Evolutionary conservation across 169 alveolate species (phyloP).

Genomic region (Plasmodium vinckei): DNA sequence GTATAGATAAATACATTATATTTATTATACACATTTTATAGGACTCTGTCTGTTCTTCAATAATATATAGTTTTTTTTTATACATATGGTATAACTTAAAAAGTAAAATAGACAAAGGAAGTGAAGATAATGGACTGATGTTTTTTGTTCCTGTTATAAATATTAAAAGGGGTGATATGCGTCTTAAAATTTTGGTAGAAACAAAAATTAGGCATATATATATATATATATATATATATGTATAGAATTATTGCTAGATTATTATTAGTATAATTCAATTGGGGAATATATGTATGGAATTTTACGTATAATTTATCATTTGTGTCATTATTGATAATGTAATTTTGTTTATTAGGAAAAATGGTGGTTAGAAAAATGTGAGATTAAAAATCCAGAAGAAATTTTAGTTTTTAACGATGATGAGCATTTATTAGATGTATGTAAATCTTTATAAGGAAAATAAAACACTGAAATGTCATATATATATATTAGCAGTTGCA

Average conservation of each 20-base stretch:
- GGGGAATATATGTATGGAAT: neutral
- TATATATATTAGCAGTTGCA: slow-evolving; percentile 5
- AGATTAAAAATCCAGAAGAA: slow-evolving; percentile 43
- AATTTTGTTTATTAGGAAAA: slow-evolving; percentile 32
- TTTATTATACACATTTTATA: slow-evolving; percentile 8
- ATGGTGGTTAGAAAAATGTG: slow-evolving; percentile 74
- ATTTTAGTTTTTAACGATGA: slow-evolving; percentile 65
- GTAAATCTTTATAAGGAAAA: neutral
- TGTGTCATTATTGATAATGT: no score
- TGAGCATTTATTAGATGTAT: slow-evolving; percentile 55
- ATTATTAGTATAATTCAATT: neutral
- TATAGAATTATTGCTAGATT: neutral
- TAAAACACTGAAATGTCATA: no score
- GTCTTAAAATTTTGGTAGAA: slow-evolving; percentile 69
- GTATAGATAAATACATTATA: neutral
- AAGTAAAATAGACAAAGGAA: slow-evolving; percentile 18
- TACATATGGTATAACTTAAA: slow-evolving; percentile 67
- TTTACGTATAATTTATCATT: no score
- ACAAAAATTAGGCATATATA: neutral
- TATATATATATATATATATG: slow-evolving; percentile 2
- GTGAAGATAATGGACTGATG: slow-evolving; percentile 7
- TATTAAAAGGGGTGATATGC: slow-evolving; percentile 68
- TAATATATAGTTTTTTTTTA: slow-evolving; percentile 70
- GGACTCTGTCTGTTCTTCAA: slow-evolving; percentile 76
- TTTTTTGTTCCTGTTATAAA: slow-evolving; percentile 76